Evolutionary conservation across 352 stramenopile genomes (phyloP), one percentile per base, ranked within the genome.

Genomic region (Plasmopara halstedii): DNA sequence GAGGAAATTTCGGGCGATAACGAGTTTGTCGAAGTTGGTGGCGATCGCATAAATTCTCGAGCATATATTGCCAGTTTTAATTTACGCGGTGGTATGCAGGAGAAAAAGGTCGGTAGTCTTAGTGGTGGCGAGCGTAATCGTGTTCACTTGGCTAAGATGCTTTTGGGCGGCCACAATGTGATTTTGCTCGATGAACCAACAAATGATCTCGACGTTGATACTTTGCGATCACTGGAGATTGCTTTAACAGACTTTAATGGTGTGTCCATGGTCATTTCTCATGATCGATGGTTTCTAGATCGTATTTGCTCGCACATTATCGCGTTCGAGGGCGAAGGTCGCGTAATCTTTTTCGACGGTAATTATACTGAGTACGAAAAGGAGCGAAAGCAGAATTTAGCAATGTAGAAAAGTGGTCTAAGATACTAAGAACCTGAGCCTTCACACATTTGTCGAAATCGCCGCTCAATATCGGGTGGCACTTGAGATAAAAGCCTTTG

Each of bases 271-370:
- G 81, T 98, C 2, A 96, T 99, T 37, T 97, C 84, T 36, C 95
- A 98, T 68, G 95, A 98, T 65, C 82, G 95, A 26, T 92, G 81
- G 52, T 98, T 99, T 65, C 66, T 99, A 21, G 97, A 98, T 59
- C 83, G 83, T 42, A 90, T 92, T 53, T 89, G 79, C 50, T 88
- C 80, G 39, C 83, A 94, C 62, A 91, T 92, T 53, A 70, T 94
- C 37, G 64, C 83, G 44, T 94, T 90, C 40, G 83, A 94, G 42
- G 79, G 64, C 50, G 46, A 83, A 22, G 79, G 79, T 41, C 56
- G 64, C 11, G 82, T 88, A 20, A 52, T 62, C 32, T 94, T 90
- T 70, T 94, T 89, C 46, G 73, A 89, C 42, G 82, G 80, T 50
- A 91, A 90, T 69, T 94, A 90, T 67, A 81, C 73, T 15, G 82